Conservation (phyloP, 768 basidiomycete genomes). For the Goffeauzyma gilvescens region DNA sequence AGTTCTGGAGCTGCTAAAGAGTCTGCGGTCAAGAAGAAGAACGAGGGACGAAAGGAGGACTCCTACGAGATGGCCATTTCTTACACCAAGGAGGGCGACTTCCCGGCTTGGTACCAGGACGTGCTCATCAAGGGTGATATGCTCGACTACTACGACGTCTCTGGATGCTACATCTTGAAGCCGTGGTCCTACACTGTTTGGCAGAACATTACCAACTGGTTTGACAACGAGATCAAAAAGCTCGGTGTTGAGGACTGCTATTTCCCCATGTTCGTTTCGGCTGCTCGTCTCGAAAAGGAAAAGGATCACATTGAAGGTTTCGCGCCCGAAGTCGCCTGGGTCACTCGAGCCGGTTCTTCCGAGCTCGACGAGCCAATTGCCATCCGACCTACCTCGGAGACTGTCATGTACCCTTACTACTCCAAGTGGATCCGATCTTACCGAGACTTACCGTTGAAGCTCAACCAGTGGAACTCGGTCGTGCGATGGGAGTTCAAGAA, state of each 20-base stretch:
- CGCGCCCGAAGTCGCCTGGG: slow-evolving; percentile 99
- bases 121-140: slow-evolving; percentile 93
- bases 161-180: slow-evolving; percentile 94
- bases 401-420: slow-evolving; percentile 99
- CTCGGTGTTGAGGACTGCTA: slow-evolving; percentile 93
- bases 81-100: slow-evolving; percentile 89
- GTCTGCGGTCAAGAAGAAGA: slow-evolving; percentile 16
- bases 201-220: slow-evolving; percentile 88
- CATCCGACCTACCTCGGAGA: slow-evolving; percentile 94
- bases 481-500: slow-evolving; percentile 99
- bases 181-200: slow-evolving; percentile 96
- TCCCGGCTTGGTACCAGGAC: slow-evolving; percentile 81
- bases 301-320: slow-evolving; percentile 99
- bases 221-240: slow-evolving; percentile 76
- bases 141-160: slow-evolving; percentile 97
- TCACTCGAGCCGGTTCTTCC: slow-evolving; percentile 78
- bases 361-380: slow-evolving; percentile 95
- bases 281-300: slow-evolving; percentile 80
- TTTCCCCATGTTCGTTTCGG: slow-evolving; percentile 96
- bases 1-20: slow-evolving; percentile 18
- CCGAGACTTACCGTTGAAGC: slow-evolving; percentile 86
- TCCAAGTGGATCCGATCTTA: slow-evolving; percentile 97
- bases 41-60: slow-evolving; percentile 53
- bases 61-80: slow-evolving; percentile 82
- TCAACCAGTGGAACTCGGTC: slow-evolving; percentile 98